These are phyloP conservation scores for Colletotrichum somersetense DNA, from an alignment of 2,329 filamentous ascomycete genomes.

Conservation along the genomic window DNA sequence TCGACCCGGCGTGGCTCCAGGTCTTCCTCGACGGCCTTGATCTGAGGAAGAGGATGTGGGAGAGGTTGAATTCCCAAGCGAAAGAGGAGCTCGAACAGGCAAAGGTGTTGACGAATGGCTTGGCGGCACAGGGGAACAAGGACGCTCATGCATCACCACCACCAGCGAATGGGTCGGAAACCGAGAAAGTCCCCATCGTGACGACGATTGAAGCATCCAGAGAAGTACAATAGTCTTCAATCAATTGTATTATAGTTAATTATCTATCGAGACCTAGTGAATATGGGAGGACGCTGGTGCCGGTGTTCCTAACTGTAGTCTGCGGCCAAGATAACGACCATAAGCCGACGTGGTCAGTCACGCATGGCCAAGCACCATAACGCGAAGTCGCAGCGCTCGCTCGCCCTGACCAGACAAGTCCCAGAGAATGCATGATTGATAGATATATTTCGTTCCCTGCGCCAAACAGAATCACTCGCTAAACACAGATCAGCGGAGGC, in stretches of 20 bases:
- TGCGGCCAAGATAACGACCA: background rate
- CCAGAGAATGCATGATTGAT: background rate
- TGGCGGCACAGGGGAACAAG: background rate
- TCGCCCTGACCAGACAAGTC: background rate
- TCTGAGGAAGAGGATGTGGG: constrained; percentile 70
- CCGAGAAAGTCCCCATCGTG: constrained; percentile 22
- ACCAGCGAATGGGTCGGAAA: background rate
- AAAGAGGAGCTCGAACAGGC: constrained; percentile 11
- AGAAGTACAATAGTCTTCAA: constrained; percentile 11
- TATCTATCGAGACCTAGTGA: no score
- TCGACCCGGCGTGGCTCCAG: constrained; percentile 60
- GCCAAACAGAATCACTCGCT: background rate
- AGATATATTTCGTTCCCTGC: constrained; percentile 1
- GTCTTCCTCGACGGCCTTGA: constrained; percentile 68
- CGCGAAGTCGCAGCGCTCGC: background rate
- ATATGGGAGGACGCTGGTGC: background rate
- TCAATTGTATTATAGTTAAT: background rate
- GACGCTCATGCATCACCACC: background rate
- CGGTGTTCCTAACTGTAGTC: background rate
- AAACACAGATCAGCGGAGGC: background rate
- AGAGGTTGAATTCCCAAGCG: constrained; percentile 57
- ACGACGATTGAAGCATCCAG: constrained; percentile 16
- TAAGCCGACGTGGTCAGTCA: constrained; percentile 1
- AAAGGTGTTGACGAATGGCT: background rate
- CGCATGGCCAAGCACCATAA: background rate